These are phyloP conservation scores for Leptomonas seymouri DNA, from an alignment of 208 protist species.

Conservation along the genomic window DNA sequence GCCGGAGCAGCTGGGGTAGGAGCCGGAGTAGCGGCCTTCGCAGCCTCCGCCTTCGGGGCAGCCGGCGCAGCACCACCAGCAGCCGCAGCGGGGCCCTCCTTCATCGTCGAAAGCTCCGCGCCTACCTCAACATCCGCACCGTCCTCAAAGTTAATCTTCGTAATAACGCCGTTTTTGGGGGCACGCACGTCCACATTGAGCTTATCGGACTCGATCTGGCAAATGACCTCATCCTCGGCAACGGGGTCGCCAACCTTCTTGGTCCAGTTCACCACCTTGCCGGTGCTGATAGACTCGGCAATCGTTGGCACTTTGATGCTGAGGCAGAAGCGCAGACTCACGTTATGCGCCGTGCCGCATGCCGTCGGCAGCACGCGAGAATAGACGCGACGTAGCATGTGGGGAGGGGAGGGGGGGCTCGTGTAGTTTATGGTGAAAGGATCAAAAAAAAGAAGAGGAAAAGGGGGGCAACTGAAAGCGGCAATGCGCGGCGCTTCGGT, in stretches of 20 bases:
- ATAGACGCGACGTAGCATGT: conserved; percentile 78
- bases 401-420: no score
- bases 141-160: conserved; percentile 87
- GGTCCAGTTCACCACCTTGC: conserved; percentile 95
- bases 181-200: conserved; percentile 96
- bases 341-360: conserved; percentile 32
- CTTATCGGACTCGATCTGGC: conserved; percentile 99
- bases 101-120: conserved; percentile 86
- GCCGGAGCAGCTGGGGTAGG: conserved; percentile 24
- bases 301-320: conserved; percentile 96
- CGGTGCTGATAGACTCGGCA: conserved; percentile 98
- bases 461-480: not conserved
- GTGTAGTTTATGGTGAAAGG: not conserved
- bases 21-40: conserved; percentile 26
- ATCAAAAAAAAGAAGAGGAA: not conserved
- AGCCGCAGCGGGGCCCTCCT: conserved; percentile 60
- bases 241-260: conserved; percentile 97
- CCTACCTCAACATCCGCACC: conserved; percentile 93
- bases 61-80: conserved; percentile 19
- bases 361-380: conserved; percentile 35
- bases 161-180: conserved; percentile 92
- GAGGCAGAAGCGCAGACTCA: conserved; percentile 84
- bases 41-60: conserved; percentile 19
- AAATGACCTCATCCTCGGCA: conserved; percentile 97
- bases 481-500: not conserved